These are phyloP conservation scores for Lipomyces yamanashiensis DNA, from an alignment of 805 yeast genomes.

Conservation along the genomic window DNA sequence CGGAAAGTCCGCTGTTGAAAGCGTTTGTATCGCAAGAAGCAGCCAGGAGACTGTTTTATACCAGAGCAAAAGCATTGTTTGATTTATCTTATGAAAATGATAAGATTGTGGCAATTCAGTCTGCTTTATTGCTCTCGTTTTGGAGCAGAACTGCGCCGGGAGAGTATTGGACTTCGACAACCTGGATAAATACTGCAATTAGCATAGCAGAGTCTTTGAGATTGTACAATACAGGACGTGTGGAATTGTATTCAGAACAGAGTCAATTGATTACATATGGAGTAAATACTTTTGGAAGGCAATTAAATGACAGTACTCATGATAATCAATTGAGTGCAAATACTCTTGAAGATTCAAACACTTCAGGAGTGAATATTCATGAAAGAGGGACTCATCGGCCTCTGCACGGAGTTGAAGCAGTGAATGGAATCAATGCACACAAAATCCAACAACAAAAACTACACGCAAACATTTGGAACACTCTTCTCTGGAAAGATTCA, in stretches of 20 bases:
- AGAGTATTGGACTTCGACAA: not conserved
- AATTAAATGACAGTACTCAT: too few relatives aligned
- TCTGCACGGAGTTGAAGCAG: too few relatives aligned
- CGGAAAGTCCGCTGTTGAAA: not conserved
- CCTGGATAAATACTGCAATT: slow-evolving; percentile 8
- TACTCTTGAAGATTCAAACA: too few relatives aligned
- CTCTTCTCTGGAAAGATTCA: not conserved
- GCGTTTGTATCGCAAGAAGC: not conserved
- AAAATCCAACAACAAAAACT: not conserved
- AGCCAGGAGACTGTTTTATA: not conserved
- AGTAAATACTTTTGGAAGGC: too few relatives aligned
- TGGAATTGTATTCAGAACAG: too few relatives aligned
- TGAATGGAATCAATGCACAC: too few relatives aligned
- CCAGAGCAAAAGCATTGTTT: slow-evolving; percentile 7
- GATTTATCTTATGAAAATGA: not conserved
- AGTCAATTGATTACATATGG: too few relatives aligned
- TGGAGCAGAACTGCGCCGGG: slow-evolving; percentile 3
- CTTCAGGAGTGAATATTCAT: too few relatives aligned
- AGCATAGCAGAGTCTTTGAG: slow-evolving; percentile 10
- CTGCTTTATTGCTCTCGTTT: not conserved
- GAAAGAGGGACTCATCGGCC: too few relatives aligned
- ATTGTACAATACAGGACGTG: too few relatives aligned
- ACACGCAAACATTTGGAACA: not conserved
- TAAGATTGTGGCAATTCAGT: not conserved
- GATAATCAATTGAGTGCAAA: too few relatives aligned